phyloP scores from a whole-genome alignment of 2,329 filamentous ascomycete genomes.

The Exophiala dermatitidis region DNA sequence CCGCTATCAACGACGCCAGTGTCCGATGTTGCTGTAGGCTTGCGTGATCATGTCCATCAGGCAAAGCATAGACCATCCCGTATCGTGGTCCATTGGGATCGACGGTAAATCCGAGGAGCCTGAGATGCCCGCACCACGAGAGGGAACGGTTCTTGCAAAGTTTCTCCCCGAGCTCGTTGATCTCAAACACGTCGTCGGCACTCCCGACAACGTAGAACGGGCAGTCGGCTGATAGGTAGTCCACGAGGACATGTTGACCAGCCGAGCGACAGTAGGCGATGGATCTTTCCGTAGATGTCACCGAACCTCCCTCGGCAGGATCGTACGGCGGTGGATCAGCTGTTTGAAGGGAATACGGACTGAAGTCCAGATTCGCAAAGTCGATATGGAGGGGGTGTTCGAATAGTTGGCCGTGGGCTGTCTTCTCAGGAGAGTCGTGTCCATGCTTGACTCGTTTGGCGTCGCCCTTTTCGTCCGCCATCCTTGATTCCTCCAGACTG shows the following conservation, averaged over 20 bases:
- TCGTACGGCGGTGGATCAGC: conserved; percentile 27
- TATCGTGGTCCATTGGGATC: conserved; percentile 22
- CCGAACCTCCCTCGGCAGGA: conserved; percentile 15
- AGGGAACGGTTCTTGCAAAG: conserved; percentile 18
- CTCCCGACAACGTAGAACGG: conserved; percentile 20
- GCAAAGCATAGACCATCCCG: conserved; percentile 26
- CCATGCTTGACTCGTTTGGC: conserved; percentile 17
- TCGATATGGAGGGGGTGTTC: conserved; percentile 26
- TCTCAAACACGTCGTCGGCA: conserved; percentile 24
- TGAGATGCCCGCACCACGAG: conserved; percentile 30
- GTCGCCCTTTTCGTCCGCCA: conserved; percentile 20
- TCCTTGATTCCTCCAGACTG: conserved; percentile 53
- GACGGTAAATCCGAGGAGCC: conserved; percentile 36
- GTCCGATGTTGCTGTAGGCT: conserved; percentile 23
- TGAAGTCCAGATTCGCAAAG: conserved; percentile 22
- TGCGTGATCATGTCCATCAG: conserved; percentile 20
- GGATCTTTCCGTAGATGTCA: conserved; percentile 14
- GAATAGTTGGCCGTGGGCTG: conserved; percentile 17
- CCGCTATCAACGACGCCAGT: conserved; percentile 23
- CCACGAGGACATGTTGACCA: conserved; percentile 23
- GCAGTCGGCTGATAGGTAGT: conserved; percentile 21
- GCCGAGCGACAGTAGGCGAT: conserved; percentile 21
- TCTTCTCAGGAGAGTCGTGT: conserved; percentile 12
- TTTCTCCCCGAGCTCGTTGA: conserved; percentile 23
- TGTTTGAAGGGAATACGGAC: conserved; percentile 12